A percentile compares a stretch with the other conserved stretches of the same genome.
These are phyloP conservation scores for Macaranga tanarius DNA, from an alignment of 441 rosid species.

Conservation along the genomic window DNA sequence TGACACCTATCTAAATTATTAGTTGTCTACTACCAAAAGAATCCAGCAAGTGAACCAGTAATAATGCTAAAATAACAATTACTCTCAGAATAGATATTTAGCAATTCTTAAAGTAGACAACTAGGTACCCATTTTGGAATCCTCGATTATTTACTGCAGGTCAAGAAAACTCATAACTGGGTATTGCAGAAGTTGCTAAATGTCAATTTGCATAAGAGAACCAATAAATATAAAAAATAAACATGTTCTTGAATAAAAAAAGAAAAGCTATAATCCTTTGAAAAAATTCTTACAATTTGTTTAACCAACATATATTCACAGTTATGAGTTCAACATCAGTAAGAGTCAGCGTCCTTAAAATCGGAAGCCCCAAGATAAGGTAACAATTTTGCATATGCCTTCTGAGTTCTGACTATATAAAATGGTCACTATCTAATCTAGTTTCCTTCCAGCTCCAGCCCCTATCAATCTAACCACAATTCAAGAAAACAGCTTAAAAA, in stretches of 20 bases:
- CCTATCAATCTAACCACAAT: not conserved
- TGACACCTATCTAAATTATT: not conserved
- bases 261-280: not conserved
- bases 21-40: not conserved
- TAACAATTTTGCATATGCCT: too few species aligned
- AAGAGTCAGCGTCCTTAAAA: too few species aligned
- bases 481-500: not conserved
- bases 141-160: not conserved
- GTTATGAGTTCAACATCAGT: not conserved
- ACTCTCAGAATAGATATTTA: not conserved
- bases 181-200: constrained; percentile 9
- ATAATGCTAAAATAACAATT: not conserved
- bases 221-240: not conserved
- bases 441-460: too few species aligned
- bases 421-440: too few species aligned
- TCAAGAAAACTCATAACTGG: not conserved
- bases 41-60: not conserved
- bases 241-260: too few species aligned
- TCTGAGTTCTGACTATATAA: too few species aligned
- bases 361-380: too few species aligned
- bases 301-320: not conserved
- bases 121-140: not conserved
- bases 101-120: not conserved
- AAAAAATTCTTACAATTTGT: not conserved
- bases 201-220: not conserved